A percentile compares a stretch with the other conserved stretches of the same genome.
Conservation (phyloP, 192 early-diverging fungal species). For the Coemansia sp. region DNA sequence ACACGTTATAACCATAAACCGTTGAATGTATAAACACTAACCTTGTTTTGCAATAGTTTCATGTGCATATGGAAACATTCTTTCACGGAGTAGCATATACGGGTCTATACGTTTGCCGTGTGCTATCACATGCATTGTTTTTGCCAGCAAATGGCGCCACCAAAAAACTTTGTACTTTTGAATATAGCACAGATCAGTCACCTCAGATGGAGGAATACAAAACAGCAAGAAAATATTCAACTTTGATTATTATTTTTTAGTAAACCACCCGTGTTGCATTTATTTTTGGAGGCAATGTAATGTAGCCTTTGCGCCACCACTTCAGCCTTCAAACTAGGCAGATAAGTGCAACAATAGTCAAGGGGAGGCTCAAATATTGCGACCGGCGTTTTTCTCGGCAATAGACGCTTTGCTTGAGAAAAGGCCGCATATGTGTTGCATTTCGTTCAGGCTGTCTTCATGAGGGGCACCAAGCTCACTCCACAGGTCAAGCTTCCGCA, state of each 20-base stretch:
- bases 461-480: slow-evolving; percentile 45
- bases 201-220: no score
- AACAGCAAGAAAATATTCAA: no score
- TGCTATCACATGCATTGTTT: background rate
- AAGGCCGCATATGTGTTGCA: slow-evolving; percentile 51
- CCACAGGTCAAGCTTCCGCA: slow-evolving; percentile 52
- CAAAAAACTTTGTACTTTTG: background rate
- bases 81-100: background rate
- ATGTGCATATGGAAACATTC: background rate
- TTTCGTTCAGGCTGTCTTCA: slow-evolving; percentile 47
- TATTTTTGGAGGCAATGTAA: background rate
- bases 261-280: background rate
- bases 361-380: background rate
- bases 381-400: background rate
- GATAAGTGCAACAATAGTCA: no score
- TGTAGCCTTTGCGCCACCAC: no score
- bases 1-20: background rate
- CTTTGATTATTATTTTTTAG: no score
- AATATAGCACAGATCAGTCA: background rate
- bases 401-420: slow-evolving; percentile 25
- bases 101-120: background rate
- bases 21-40: no score
- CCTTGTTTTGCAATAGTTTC: background rate
- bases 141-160: background rate
- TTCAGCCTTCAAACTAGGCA: no score